Base-by-base conservation (phyloP, 306 rosid genomes). In the Rubus idaeus region DNA sequence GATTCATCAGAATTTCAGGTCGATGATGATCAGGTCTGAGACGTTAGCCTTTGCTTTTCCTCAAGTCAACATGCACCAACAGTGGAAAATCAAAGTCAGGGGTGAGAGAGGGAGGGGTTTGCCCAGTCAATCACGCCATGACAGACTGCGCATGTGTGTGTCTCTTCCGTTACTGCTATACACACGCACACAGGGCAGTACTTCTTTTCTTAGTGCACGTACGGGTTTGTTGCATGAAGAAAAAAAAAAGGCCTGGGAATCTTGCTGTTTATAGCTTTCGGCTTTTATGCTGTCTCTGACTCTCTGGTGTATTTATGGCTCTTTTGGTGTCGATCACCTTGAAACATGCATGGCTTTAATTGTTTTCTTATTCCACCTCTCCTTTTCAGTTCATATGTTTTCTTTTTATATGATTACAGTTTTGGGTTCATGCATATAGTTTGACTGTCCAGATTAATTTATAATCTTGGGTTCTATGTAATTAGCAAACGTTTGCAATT, bases 101-200 rank as follows among this genome's bases (percentile, higher is more conserved):
- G 49, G 8, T 45, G 49, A 1, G 49, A 7, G 49, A 55, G 55
- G 4, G 17, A 41, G 58, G 73, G 63, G 46, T 41, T 71, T 71
- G 67, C 52, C 21, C 64, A 53, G 78, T 79, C 83, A 73, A 45
- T 44, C 69, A 79, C 75, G 78, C 68, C 50, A 64, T 56, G 51
- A 55, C 65, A 66, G 63, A 42, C 55, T 71, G 70, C 55, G 52
- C 21, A 1, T 21, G 64, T 8, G 71, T 11, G 35, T 42, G 5
- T 42, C 7, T 42, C 46, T 5, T 4, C 53, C 44, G 44, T 62
- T 14, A 2, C 64, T 58, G 42, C 3, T 4, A 63, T 16, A 18
- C 17, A 66, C 51, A 42, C 49, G 26, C 70, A 11, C 70, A 64
- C 69, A 61, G 18, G 8, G 45, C 46, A 39, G 21, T 41, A 63